A percentile compares a stretch with the other conserved stretches of the same genome.
Evolutionary conservation across 2,329 filamentous ascomycete genomes (phyloP).

Genomic region (Coniella vitis): DNA sequence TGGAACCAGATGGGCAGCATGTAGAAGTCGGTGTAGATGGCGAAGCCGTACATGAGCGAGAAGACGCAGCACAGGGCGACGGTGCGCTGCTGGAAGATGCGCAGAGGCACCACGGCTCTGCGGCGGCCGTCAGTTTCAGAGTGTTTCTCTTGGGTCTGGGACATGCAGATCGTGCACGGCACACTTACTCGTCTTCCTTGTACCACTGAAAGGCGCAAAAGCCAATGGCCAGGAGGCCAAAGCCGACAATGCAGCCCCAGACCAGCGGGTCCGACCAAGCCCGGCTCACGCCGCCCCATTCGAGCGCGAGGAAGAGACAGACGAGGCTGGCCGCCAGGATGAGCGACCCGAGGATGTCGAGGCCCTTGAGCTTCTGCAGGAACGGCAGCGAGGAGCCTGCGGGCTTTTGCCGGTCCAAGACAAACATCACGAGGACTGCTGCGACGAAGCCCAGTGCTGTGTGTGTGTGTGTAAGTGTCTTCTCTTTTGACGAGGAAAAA

Average conservation of each 20-base stretch:
- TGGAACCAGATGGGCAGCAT: constrained; percentile 9
- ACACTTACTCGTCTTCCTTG: constrained; percentile 6
- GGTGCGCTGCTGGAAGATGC: constrained; percentile 5
- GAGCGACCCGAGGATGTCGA: constrained; percentile 3
- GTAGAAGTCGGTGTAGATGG: constrained; percentile 2
- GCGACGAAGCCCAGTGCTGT: constrained; percentile 4
- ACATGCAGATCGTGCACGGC: not conserved
- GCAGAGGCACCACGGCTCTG: constrained; percentile 7
- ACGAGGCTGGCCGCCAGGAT: constrained; percentile 3
- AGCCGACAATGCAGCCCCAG: constrained; percentile 6
- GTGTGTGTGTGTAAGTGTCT: too few species aligned
- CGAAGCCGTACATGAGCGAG: constrained; percentile 2
- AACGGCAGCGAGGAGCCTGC: not conserved
- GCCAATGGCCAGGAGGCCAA: not conserved
- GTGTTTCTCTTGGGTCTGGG: not conserved
- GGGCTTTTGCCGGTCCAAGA: not conserved
- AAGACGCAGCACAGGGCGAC: constrained; percentile 7
- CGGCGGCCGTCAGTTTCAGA: too few species aligned
- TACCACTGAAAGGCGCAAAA: constrained; percentile 6
- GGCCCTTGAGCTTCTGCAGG: not conserved
- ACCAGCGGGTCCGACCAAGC: constrained; percentile 5
- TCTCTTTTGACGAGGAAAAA: too few species aligned
- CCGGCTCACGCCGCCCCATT: constrained; percentile 5
- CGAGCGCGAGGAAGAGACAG: constrained; percentile 7
- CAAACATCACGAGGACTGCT: not conserved